A percentile compares a stretch with the other conserved stretches of the same genome.
phyloP scores from a whole-genome alignment of 192 early-diverging fungal species.

The Paraglomus brasilianum region DNA sequence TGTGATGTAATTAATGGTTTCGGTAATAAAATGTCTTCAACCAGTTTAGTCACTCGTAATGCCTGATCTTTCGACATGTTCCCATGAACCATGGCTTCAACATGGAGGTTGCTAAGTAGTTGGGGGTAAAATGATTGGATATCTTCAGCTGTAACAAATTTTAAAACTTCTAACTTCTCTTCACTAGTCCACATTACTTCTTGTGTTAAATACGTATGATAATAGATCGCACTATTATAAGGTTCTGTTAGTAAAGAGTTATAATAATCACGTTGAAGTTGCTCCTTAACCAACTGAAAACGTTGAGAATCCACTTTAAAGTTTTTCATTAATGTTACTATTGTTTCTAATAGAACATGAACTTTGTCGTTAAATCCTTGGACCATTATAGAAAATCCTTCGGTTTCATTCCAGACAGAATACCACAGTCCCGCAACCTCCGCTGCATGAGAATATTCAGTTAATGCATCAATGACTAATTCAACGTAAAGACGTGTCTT shows the following conservation, averaged over 20 bases:
- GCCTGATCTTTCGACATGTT: constrained; percentile 65
- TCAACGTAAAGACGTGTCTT: constrained; percentile 34
- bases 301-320: constrained; percentile 54
- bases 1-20: constrained; percentile 52
- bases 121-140: constrained; percentile 63
- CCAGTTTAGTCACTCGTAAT: constrained; percentile 47
- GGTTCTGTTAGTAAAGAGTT: constrained; percentile 73
- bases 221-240: constrained; percentile 63
- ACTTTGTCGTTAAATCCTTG: constrained; percentile 87
- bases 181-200: constrained; percentile 68
- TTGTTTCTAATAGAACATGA: constrained; percentile 57
- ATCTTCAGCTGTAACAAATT: constrained; percentile 59
- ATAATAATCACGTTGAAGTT: constrained; percentile 57
- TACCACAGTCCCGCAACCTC: constrained; percentile 58
- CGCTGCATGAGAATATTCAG: constrained; percentile 46
- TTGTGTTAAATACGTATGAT: constrained; percentile 60
- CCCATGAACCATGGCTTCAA: constrained; percentile 81
- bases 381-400: constrained; percentile 60
- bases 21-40: constrained; percentile 51
- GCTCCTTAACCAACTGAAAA: constrained; percentile 74
- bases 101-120: constrained; percentile 58
- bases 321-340: constrained; percentile 61
- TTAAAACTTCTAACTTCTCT: constrained; percentile 67
- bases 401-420: constrained; percentile 47
- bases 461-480: constrained; percentile 42